phyloP scores from a whole-genome alignment of 164 flowering plant species.

The Buxus sempervirens region DNA sequence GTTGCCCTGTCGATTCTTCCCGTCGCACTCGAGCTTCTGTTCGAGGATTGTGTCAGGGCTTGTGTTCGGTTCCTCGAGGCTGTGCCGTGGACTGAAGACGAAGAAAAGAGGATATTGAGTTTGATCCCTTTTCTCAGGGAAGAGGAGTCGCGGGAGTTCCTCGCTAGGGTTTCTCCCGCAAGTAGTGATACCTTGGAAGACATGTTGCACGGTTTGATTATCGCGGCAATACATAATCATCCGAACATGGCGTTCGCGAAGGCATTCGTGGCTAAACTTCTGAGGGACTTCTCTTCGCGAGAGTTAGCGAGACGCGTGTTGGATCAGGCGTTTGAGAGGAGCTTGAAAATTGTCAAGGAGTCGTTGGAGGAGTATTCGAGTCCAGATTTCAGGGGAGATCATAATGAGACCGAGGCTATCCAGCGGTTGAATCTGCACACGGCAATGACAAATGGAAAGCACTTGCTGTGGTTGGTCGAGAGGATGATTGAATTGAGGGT shows the following conservation, averaged over 20 bases:
- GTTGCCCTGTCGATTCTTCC: conserved; percentile 56
- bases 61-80: conserved; percentile 78
- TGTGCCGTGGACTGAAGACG: conserved; percentile 92
- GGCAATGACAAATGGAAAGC: conserved; percentile 65
- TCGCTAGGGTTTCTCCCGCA: conserved; percentile 57
- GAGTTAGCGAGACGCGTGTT: conserved; percentile 69
- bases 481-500: conserved; percentile 89
- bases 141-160: conserved; percentile 62
- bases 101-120: conserved; percentile 55
- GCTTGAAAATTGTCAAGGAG: conserved; percentile 68
- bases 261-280: conserved; percentile 73
- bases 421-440: conserved; percentile 82
- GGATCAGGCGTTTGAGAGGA: conserved; percentile 54
- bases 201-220: conserved; percentile 67
- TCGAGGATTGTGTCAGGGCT: conserved; percentile 70
- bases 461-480: conserved; percentile 87
- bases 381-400: conserved; percentile 76
- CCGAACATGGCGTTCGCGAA: conserved; percentile 65
- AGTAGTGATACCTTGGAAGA: conserved; percentile 44
- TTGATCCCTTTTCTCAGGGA: conserved; percentile 50
- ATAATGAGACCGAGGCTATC: conserved; percentile 81
- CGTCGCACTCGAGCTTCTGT: conserved; percentile 68
- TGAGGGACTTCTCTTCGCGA: conserved; percentile 69
- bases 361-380: conserved; percentile 69
- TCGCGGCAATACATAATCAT: conserved; percentile 54